Base-by-base conservation (phyloP, 1,284 basidiomycete genomes). In the Cronartium ribicola region DNA sequence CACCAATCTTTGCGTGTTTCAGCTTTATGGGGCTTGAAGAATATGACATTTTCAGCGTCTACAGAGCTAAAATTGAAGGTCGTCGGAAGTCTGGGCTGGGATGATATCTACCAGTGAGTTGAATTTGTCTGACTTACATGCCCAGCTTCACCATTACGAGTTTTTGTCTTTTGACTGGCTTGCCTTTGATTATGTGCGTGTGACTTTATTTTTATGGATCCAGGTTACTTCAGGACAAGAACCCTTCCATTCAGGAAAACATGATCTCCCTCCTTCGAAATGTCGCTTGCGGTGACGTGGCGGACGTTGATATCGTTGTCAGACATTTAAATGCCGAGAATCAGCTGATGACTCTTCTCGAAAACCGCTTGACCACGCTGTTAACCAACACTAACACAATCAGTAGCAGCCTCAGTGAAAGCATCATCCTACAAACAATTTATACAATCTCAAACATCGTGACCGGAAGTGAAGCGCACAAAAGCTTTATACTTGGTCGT, bases 11-110 rank as follows among this genome's bases (percentile, higher is more conserved):
- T 75, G 44, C 41, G 74, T 48, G 69, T 73, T 48, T 68, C 75
- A 29, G 77, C 77, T n/a, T 57, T 78, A 17, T 75, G 64, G 59
- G 76, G 76, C 7, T 67, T 78, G 39, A 77, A 77, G 48, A 77
- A 76, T 60, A 62, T 78, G 46, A 76, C 76, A 0, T 77, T 75
- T 48, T 78, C 76, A 41, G 76, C 76, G 36, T 61, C 67, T 1
- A 72, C 75, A 3, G 61, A 64, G 0, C 77, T 79, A 60, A 80
- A 80, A 72, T 62, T 63, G 7, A 57, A 57, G 2, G 68, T 78
- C 4, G 71, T 78, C 5, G n/a, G 44, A 0, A 57, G 71, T 39
- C 62, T 80, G 11, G 76, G 73, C 0, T 79, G 78, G 78, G 61
- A 76, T 11, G 66, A 75, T 17, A 75, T 79, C 40, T 76, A 70